Percentiles rank a stretch among this genome's conserved stretches.
phyloP scores from a whole-genome alignment of 805 yeast species.

The Ogataea haglerorum region DNA sequence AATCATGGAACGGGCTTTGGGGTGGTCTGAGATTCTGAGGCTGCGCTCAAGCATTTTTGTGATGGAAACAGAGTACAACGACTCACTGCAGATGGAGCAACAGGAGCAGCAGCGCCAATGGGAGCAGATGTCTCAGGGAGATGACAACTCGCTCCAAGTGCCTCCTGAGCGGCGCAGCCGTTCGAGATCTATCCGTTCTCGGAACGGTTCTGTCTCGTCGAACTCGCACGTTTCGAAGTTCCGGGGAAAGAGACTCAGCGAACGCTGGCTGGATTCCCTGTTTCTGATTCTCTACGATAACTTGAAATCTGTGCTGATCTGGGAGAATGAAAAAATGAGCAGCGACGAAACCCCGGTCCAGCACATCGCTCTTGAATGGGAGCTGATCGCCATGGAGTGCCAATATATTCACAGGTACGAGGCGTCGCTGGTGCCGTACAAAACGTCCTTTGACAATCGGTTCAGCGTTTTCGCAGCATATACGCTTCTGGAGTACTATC shows the following conservation, averaged over 20 bases:
- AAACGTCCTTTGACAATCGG: constrained; percentile 52
- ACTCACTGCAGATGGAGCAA: constrained; percentile 18
- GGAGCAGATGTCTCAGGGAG: constrained; percentile 3
- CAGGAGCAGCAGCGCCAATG: constrained; percentile 14
- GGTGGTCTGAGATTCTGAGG: constrained; percentile 77
- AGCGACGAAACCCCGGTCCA: constrained; percentile 29
- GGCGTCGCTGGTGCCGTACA: constrained; percentile 49
- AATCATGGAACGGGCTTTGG: constrained; percentile 59
- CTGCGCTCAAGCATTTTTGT: constrained; percentile 70
- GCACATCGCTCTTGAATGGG: constrained; percentile 74
- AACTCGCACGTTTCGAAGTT: constrained; percentile 28
- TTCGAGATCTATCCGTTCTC: constrained; percentile 19
- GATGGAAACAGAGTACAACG: constrained; percentile 68
- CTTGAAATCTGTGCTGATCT: constrained; percentile 72
- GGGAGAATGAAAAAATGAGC: constrained; percentile 31
- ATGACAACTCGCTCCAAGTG: constrained; percentile 3
- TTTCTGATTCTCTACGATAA: constrained; percentile 69
- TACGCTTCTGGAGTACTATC: constrained; percentile 46
- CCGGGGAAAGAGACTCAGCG: constrained; percentile 55
- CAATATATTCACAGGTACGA: constrained; percentile 45
- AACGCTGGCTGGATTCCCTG: constrained; percentile 68
- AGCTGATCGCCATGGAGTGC: constrained; percentile 57
- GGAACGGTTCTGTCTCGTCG: constrained; percentile 21
- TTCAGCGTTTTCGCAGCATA: constrained; percentile 60
- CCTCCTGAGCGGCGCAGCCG: constrained; percentile 11